Evolutionary conservation across 495 filamentous ascomycete species (phyloP).

Genomic region (Oleoguttula mirabilis): DNA sequence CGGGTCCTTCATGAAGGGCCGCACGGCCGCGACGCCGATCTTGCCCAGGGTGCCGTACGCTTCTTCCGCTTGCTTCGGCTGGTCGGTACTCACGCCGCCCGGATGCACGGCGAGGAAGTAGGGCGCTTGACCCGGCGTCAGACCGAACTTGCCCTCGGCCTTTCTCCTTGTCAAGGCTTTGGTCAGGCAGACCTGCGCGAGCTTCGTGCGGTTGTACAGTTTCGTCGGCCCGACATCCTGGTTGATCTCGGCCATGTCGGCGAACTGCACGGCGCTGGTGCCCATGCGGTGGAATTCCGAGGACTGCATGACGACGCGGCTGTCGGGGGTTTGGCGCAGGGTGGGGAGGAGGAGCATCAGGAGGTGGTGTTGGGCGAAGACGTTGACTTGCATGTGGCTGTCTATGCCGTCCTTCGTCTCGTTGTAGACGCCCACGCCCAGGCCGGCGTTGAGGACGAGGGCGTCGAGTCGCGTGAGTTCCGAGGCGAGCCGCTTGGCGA

Average conservation of each 20-base stretch:
- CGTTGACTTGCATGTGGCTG: constrained; percentile 30
- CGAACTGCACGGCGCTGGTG: constrained; percentile 37
- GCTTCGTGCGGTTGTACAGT: constrained; percentile 44
- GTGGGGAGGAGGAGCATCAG: constrained; percentile 23
- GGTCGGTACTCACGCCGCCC: constrained; percentile 37
- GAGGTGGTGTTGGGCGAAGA: constrained; percentile 27
- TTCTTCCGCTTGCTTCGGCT: constrained; percentile 41
- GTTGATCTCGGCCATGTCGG: constrained; percentile 42
- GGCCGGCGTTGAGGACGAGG: constrained; percentile 26
- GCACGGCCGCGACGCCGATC: constrained; percentile 27
- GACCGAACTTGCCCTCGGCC: constrained; percentile 29
- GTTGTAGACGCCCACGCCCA: constrained; percentile 27
- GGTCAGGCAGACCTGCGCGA: constrained; percentile 42
- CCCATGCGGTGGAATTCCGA: constrained; percentile 42
- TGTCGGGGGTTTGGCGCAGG: constrained; percentile 22
- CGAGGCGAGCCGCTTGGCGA: constrained; percentile 22
- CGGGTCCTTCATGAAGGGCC: constrained; percentile 42
- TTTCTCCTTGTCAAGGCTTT: constrained; percentile 28
- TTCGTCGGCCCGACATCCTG: constrained; percentile 38
- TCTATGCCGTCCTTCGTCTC: constrained; percentile 28
- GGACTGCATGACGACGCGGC: constrained; percentile 40
- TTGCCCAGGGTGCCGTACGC: constrained; percentile 39
- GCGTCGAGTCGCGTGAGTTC: constrained; percentile 22
- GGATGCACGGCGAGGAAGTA: constrained; percentile 41
- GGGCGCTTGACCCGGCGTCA: constrained; percentile 20